Conservation (phyloP, 768 basidiomycete species). For the Boletus rubroflammeus region DNA sequence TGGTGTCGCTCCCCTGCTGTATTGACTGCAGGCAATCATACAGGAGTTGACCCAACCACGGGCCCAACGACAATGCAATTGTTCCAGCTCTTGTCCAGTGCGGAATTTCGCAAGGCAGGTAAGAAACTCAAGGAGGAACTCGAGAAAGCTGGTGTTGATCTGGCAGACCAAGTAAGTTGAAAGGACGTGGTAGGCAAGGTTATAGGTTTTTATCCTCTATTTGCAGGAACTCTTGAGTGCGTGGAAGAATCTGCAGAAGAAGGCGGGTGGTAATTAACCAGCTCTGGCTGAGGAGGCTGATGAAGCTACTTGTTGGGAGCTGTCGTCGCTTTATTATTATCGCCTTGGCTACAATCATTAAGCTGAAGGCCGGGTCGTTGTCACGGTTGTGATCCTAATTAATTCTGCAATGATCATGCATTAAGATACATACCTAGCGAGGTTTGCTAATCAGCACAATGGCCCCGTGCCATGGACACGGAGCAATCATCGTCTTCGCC, state of each 20-base stretch:
- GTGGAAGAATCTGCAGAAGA: conserved; percentile 34
- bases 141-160: conserved; percentile 57
- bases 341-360: not conserved
- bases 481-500: conserved; percentile 12
- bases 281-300: not conserved
- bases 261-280: conserved; percentile 18
- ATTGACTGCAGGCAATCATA: not conserved
- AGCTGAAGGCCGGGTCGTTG: not conserved
- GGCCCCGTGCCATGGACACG: conserved; percentile 6
- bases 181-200: not conserved
- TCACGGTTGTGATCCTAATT: not conserved
- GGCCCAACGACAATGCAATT: conserved; percentile 52
- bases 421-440: not conserved
- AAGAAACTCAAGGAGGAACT: conserved; percentile 47
- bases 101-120: conserved; percentile 50
- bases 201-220: not conserved
- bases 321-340: not conserved
- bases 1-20: not conserved
- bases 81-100: conserved; percentile 49
- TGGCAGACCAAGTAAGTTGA: conserved; percentile 47
- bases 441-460: conserved; percentile 8
- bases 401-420: not conserved
- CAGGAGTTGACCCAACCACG: conserved; percentile 48
- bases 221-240: conserved; percentile 46
- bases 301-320: not conserved